These are phyloP conservation scores for Magnaporthiopsis incrustans DNA, from an alignment of 2,329 filamentous ascomycete genomes.

Conservation along the genomic window DNA sequence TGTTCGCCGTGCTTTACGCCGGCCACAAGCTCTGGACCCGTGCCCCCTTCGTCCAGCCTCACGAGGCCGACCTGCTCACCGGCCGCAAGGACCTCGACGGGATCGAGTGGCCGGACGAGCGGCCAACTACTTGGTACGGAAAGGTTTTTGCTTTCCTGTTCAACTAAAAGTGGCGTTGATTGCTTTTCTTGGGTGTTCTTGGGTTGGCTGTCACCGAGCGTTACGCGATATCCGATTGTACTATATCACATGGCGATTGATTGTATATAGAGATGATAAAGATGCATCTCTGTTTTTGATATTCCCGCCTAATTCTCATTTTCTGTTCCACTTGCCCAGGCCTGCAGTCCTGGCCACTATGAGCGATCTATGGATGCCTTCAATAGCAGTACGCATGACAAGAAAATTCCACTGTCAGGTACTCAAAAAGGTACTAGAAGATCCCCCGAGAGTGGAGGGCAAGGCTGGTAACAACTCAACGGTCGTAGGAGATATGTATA, in stretches of 20 bases:
- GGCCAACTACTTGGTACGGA: slow-evolving; percentile 1
- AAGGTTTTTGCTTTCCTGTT: neutral
- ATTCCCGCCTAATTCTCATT: no score
- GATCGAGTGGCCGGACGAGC: neutral
- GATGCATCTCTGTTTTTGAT: neutral
- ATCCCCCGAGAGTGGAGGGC: no score
- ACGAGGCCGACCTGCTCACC: slow-evolving; percentile 49
- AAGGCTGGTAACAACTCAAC: no score
- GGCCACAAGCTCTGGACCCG: slow-evolving; percentile 47
- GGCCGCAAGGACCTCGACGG: slow-evolving; percentile 3
- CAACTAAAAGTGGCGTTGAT: neutral
- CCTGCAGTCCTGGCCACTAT: no score
- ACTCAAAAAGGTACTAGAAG: no score
- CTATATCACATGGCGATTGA: neutral
- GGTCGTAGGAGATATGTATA: no score
- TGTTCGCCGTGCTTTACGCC: slow-evolving; percentile 52
- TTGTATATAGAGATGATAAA: neutral
- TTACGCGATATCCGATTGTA: neutral
- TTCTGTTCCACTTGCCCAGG: no score
- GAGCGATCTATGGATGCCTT: no score
- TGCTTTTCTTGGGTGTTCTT: neutral
- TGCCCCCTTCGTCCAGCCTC: slow-evolving; percentile 42
- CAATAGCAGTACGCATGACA: no score
- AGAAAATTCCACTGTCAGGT: no score
- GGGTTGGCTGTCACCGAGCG: neutral